Base-by-base conservation (phyloP, 257 asterid genomes). In the Gentiana straminea region DNA sequence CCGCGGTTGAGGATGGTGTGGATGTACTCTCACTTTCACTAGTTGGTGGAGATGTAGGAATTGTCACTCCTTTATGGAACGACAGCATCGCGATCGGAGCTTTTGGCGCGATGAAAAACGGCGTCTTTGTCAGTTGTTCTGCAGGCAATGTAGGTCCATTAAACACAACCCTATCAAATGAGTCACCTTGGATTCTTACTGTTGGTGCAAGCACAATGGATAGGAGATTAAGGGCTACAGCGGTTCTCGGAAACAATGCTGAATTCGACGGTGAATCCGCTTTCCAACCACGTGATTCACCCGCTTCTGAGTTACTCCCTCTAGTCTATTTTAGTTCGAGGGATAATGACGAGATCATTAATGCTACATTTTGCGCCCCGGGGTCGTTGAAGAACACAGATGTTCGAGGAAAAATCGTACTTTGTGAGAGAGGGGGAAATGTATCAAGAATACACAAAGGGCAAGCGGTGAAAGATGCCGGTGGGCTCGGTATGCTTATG, bases 121-220 rank as follows among this genome's bases (percentile, higher is more conserved):
- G 76, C 8, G 54, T 70, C 52, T 65, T 65, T 4, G 66, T 71
- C 2, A 66, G 72, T 61, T 61, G 65, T 7, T 65, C 76, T 0
- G 72, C 76, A 8, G 68, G 72, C 11, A 65, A 71, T 52, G 34
- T 12, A 9, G 76, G 76, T 11, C 76, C 72, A 33, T 2, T 0
- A 1, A 44, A 13, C n/a, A 50, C 55, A 32, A 32, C 72, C 49
- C 8, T 71, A 34, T 52, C 59, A 1, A 71, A 71, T 12, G 72
- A 60, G 35, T 68, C 72, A 11, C 76, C 72, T 1, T 66, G 76
- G 69, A 61, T 66, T 52, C 76, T 71, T 8, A 71, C 76, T 0
- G 76, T 71, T 62, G 76, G 68, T 24, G 76, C 76, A n/a, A 65
- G 68, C 46, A 65, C 65, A 13, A 61, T 60, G 0, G 76, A 70